Percentiles rank a stretch among this genome's conserved stretches.
phyloP scores from a whole-genome alignment of 2,329 filamentous ascomycete species.

The Apiospora arundinis region DNA sequence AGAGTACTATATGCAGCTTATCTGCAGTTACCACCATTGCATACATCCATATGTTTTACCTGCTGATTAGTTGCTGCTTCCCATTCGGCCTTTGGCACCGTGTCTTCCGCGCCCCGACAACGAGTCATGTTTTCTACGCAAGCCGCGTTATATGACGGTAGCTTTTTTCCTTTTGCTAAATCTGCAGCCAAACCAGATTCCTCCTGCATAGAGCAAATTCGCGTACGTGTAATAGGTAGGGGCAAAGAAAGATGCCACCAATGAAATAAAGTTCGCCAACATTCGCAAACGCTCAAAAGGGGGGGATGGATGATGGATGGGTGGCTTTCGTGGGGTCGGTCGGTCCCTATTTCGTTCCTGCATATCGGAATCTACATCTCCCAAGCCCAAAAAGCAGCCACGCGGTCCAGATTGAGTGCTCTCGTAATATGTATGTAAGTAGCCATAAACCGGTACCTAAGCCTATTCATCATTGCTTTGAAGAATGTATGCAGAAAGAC shows the following conservation, averaged over 20 bases:
- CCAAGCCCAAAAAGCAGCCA: slow-evolving; percentile 1
- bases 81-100: not conserved
- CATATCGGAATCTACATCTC: slow-evolving; percentile 6
- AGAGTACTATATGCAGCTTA: not conserved
- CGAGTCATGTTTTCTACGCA: slow-evolving; percentile 12
- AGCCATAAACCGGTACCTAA: not conserved
- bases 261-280: not conserved
- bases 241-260: slow-evolving; percentile 11
- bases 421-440: not conserved
- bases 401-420: slow-evolving; percentile 11
- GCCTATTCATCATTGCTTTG: not conserved
- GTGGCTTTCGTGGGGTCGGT: slow-evolving; percentile 8
- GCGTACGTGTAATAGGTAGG: not conserved
- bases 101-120: not conserved
- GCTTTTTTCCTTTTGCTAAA: not conserved
- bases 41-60: not conserved
- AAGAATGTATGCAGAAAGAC: not conserved
- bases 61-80: not conserved
- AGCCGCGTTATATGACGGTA: slow-evolving; percentile 5
- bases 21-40: not conserved
- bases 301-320: not conserved
- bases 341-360: slow-evolving; percentile 15
- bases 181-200: not conserved
- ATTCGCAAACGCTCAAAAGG: not conserved
- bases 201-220: not conserved